Evolutionary conservation across 75 land plant species (phyloP).

Genomic region (Chamaecyparis obtusa): DNA sequence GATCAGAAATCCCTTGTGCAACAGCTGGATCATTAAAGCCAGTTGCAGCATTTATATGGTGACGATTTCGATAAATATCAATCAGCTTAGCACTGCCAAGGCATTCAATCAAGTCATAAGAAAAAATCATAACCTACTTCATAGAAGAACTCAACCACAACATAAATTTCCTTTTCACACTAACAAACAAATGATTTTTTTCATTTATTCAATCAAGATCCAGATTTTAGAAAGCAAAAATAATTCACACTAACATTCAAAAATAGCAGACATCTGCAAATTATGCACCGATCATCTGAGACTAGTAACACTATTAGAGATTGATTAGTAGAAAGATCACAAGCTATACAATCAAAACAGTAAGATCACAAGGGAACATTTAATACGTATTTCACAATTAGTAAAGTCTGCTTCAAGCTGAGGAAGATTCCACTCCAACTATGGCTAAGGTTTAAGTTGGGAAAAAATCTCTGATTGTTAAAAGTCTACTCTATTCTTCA

Average conservation of each 20-base stretch:
- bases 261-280: not conserved
- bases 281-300: not conserved
- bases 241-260: not conserved
- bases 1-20: constrained; percentile 91
- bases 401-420: not conserved
- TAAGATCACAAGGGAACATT: not conserved
- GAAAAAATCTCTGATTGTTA: not conserved
- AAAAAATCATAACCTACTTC: not conserved
- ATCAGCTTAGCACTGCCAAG: constrained; percentile 75
- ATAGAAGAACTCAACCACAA: not conserved
- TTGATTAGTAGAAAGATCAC: not conserved
- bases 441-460: not conserved
- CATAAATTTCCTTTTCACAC: not conserved
- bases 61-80: constrained; percentile 85
- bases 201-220: not conserved
- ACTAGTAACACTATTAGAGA: not conserved
- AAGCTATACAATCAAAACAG: not conserved
- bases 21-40: constrained; percentile 96
- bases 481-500: not conserved
- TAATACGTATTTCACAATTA: not conserved
- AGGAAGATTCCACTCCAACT: not conserved
- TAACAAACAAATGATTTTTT: too few relatives aligned
- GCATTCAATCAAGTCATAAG: not conserved
- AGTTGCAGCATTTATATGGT: constrained; percentile 76
- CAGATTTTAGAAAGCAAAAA: not conserved